phyloP scores from a whole-genome alignment of 1,284 basidiomycete species.

The Amylostereum areolatum region DNA sequence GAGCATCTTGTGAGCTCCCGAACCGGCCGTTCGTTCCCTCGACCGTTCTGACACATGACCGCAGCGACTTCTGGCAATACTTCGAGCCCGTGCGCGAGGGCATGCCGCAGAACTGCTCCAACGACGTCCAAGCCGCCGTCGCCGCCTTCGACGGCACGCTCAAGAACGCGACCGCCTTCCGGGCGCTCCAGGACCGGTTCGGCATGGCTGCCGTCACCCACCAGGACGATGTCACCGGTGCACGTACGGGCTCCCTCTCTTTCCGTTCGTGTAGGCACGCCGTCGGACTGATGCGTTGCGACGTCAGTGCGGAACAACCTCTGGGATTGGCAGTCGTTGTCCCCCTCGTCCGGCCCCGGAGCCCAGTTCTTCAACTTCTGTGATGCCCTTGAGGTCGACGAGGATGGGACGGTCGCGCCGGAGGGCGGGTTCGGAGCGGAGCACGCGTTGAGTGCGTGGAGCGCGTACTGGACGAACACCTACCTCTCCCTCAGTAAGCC shows the following conservation, averaged over 20 bases:
- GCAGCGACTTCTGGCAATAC: conserved; percentile 62
- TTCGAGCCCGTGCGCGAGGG: conserved; percentile 63
- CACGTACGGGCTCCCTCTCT: conserved; percentile 32
- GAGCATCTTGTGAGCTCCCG: conserved; percentile 45
- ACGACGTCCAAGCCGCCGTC: conserved; percentile 54
- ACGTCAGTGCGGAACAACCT: conserved; percentile 47
- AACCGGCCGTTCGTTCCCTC: conserved; percentile 22
- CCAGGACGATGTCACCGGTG: conserved; percentile 59
- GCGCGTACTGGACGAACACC: background rate
- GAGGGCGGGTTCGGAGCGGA: background rate
- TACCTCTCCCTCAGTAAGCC: background rate
- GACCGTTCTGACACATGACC: background rate
- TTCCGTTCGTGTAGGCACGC: background rate
- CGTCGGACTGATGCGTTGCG: background rate
- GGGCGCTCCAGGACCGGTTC: conserved; percentile 48
- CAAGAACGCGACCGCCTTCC: conserved; percentile 39
- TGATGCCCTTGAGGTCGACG: conserved; percentile 65
- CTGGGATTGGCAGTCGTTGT: conserved; percentile 52
- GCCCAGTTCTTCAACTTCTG: conserved; percentile 59
- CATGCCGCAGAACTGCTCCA: conserved; percentile 71
- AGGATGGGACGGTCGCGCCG: conserved; percentile 29
- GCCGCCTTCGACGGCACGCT: conserved; percentile 52
- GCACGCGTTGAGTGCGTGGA: conserved; percentile 1
- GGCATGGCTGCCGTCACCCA: conserved; percentile 53
- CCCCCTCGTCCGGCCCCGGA: conserved; percentile 35